Conservation (phyloP, 306 rosid species). For the Glycine latifolia region DNA sequence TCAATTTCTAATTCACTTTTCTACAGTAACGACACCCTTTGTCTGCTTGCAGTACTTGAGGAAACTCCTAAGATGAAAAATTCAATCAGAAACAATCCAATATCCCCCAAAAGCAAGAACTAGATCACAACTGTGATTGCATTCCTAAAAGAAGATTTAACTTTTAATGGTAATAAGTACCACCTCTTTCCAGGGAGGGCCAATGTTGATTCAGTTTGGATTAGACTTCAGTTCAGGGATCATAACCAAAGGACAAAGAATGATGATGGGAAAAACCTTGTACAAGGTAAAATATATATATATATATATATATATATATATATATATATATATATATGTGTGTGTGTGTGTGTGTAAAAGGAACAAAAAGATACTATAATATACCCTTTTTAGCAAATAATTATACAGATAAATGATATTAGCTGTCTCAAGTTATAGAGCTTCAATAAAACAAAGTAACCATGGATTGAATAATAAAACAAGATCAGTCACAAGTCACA, state of each 20-base stretch:
- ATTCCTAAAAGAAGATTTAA: constrained; percentile 41
- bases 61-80: constrained; percentile 61
- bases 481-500: constrained; percentile 30
- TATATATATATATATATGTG: neutral
- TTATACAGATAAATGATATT: constrained; percentile 28
- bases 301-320: neutral
- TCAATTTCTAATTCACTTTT: constrained; percentile 53
- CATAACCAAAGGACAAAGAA: constrained; percentile 24
- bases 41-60: constrained; percentile 64
- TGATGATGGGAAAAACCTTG: constrained; percentile 26
- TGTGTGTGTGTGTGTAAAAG: no score
- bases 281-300: neutral
- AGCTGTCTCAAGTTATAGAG: constrained; percentile 40
- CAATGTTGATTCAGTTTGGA: constrained; percentile 40
- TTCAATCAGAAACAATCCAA: constrained; percentile 52
- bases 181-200: constrained; percentile 43
- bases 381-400: constrained; percentile 34
- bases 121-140: constrained; percentile 46
- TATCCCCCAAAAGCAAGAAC: constrained; percentile 26
- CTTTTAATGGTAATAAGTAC: constrained; percentile 57
- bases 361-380: neutral
- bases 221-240: constrained; percentile 33
- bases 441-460: constrained; percentile 29
- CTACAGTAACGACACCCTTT: constrained; percentile 50
- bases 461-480: constrained; percentile 11